phyloP scores from a whole-genome alignment of 2,329 filamentous ascomycete species.

The Neopestalotiopsis sp. region DNA sequence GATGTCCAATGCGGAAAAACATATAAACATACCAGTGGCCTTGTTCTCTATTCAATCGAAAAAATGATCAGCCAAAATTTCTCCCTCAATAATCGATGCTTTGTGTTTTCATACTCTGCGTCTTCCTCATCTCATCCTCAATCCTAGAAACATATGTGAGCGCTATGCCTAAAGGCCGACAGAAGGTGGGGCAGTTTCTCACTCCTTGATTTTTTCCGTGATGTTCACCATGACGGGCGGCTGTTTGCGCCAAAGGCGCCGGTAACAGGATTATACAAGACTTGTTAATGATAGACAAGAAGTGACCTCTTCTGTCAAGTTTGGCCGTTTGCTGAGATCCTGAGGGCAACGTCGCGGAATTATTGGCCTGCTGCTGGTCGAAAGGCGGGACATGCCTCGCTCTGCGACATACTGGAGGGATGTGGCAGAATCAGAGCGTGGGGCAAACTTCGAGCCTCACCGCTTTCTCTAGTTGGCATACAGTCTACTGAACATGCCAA shows the following conservation, averaged over 20 bases:
- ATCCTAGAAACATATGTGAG: slow-evolving; percentile 67
- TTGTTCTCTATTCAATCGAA: slow-evolving; percentile 80
- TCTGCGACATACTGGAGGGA: neutral
- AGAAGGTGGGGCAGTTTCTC: slow-evolving; percentile 38
- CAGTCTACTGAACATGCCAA: too few species aligned
- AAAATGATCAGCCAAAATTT: slow-evolving; percentile 22
- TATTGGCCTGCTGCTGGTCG: neutral
- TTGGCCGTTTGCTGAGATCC: neutral
- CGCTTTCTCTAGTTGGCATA: neutral
- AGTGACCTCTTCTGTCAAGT: neutral
- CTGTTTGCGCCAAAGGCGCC: slow-evolving; percentile 17
- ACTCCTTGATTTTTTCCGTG: slow-evolving; percentile 99
- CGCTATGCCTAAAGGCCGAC: slow-evolving; percentile 25
- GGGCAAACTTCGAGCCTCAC: slow-evolving; percentile 9
- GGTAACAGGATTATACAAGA: neutral
- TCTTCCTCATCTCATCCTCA: slow-evolving; percentile 99
- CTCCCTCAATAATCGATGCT: slow-evolving; percentile 2
- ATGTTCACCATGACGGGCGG: slow-evolving; percentile 89
- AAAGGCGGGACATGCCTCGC: neutral
- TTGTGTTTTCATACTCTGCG: slow-evolving; percentile 75
- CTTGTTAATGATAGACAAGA: neutral
- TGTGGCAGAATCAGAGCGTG: slow-evolving; percentile 17
- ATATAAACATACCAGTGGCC: slow-evolving; percentile 74
- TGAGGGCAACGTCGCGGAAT: neutral
- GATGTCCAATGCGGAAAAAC: neutral